Evolutionary conservation across 163 green algal genomes (phyloP), one percentile per base, ranked within the genome.

Genomic region (Chlorella variabilis): DNA sequence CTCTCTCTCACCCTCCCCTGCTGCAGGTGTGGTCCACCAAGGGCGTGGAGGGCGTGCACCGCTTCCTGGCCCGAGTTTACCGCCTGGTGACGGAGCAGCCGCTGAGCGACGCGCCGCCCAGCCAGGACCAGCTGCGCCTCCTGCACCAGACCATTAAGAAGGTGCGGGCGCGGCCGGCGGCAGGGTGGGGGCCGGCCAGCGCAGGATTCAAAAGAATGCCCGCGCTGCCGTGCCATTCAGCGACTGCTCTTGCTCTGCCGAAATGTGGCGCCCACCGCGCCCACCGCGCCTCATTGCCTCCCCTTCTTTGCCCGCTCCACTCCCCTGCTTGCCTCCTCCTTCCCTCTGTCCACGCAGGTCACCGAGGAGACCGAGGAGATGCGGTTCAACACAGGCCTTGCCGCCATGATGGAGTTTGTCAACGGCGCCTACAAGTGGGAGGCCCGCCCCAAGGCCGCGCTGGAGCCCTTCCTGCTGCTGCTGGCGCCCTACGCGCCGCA

Each of bases 391-490:
- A 99, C 97, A 1, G 97, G 85, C 76, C 98, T 99, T 75, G 87
- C 95, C 0, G 93, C 94, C 25, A 98, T 99, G 96, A 99, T 99
- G 97, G 97, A 99, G 90, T 98, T 98, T 87, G 88, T 98, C 51
- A 99, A 99, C 83, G 94, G 87, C 17, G 94, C 92, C 1, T 91
- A 86, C 84, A 95, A 94, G 85, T 95, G 91, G 91, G 78, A 90
- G 4, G 81, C 51, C 29, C 77, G 86, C 59, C 94, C 95, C 2
- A 70, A 70, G 11, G 83, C 78, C 4, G 90, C 86, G 3, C 85
- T 98, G 68, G 83, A 95, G 83, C 91, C 93, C n/a, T 96, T 99
- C 84, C 83, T 97, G 56, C 87, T 98, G 82, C 89, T 98, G 82
- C 91, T 99, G 48, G 86, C 94, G 29, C 96, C 97, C 11, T 99